Base-by-base conservation (phyloP, 345 rosid genomes). In the Dipteronia dyeriana region DNA sequence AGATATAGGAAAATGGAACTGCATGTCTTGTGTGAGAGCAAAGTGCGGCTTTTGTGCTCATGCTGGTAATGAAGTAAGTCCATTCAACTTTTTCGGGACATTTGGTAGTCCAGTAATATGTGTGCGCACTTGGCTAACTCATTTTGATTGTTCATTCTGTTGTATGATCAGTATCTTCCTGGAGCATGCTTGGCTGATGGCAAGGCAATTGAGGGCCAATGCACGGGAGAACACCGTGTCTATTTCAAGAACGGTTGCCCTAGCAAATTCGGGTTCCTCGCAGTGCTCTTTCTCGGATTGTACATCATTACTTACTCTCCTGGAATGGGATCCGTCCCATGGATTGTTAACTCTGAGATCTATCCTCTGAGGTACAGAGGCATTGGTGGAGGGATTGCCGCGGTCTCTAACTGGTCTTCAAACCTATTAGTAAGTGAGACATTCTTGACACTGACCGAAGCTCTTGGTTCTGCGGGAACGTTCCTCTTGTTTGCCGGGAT, bases 301-400 rank as follows among this genome's bases (percentile, higher is more conserved):
- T 95, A 95, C 83, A 95, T 93, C 59, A 68, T 95, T 17, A 64
- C 75, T 23, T 95, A 88, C 60, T 85, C 98, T 0, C 98, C 98
- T 0, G 94, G 98, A 16, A 93, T 93, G 94, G 98, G 98, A 2
- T 88, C 96, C 0, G 92, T 81, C n/a, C 98, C 97, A 0, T 89
- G 97, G 98, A 88, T 93, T n/a, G 88, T 93, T 5, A 95, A 93
- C 87, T 93, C 98, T 12, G 98, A 95, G 89, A 95, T 95, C 17
- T 95, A 95, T 71, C 98, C 98, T 0, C 78, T 93, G 31, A 82
- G 88, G 66, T 95, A 93, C 76, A 85, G 97, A 85, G 98, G 98
- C 0, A n/a, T 89, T 8, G 94, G 98, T 0, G 98, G 95, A 77
- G 98, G 96, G 4, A 88, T 95, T 4, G 97, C 95, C 0, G 97